These are phyloP conservation scores for Chytriomyces hyalinus DNA, from an alignment of 192 early-diverging fungal species.

Conservation along the genomic window DNA sequence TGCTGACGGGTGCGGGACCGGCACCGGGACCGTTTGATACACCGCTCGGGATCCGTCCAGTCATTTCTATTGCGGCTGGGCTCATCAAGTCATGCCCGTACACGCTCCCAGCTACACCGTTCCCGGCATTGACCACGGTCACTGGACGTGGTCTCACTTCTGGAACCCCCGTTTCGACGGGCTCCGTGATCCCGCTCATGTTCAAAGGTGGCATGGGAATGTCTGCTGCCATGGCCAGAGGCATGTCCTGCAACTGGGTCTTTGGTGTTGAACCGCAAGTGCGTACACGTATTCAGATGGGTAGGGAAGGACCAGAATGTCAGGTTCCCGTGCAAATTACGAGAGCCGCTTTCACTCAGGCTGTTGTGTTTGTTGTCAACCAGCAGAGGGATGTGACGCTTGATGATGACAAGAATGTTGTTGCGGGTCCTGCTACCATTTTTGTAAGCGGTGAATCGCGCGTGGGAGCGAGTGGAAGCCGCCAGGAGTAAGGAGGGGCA, in stretches of 20 bases:
- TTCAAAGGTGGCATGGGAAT: no score
- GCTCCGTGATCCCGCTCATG: no score
- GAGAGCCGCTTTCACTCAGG: slow-evolving; percentile 24
- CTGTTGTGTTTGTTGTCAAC: slow-evolving; percentile 47
- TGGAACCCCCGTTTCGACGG: no score
- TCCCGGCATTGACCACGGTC: slow-evolving; percentile 33
- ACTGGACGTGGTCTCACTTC: no score
- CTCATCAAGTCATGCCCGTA: slow-evolving; percentile 54
- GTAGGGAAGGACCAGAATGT: neutral
- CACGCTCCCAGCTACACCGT: slow-evolving; percentile 45
- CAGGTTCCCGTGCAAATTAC: slow-evolving; percentile 3
- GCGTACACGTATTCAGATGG: neutral
- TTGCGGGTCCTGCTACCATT: slow-evolving; percentile 49
- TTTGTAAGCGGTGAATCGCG: no score
- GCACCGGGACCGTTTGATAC: slow-evolving; percentile 56
- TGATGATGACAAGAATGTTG: slow-evolving; percentile 45
- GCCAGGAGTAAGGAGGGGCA: no score
- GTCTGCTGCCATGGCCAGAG: neutral
- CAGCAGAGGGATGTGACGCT: slow-evolving; percentile 40
- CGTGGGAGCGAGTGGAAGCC: no score
- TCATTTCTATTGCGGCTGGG: slow-evolving; percentile 54
- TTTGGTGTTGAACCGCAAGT: slow-evolving; percentile 10
- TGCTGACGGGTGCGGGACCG: slow-evolving; percentile 24
- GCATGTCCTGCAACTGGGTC: slow-evolving; percentile 9
- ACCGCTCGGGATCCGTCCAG: slow-evolving; percentile 45